These are phyloP conservation scores for Avena atlantica DNA, from an alignment of 176 grass and related monocot species.

Conservation along the genomic window DNA sequence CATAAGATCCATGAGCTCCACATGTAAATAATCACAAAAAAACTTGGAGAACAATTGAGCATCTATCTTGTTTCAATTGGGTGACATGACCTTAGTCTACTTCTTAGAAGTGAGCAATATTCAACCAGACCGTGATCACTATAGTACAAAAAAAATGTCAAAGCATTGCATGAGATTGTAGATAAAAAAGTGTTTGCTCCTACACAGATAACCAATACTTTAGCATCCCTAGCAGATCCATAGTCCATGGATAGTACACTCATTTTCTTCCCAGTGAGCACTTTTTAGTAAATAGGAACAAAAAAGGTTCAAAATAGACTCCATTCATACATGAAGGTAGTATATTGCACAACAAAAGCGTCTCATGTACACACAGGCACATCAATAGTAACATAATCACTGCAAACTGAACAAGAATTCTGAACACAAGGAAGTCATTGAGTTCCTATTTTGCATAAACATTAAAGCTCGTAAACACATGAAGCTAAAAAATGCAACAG, in stretches of 20 bases:
- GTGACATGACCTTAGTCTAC: neutral
- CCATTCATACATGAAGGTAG: neutral
- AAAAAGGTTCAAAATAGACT: neutral
- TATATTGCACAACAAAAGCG: neutral
- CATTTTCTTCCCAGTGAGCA: neutral
- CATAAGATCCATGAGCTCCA: slow-evolving; percentile 22
- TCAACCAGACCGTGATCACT: neutral
- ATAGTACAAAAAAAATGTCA: neutral
- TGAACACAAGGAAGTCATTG: neutral
- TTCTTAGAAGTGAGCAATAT: too few species aligned
- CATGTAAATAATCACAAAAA: neutral
- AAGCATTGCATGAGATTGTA: neutral
- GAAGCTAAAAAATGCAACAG: neutral
- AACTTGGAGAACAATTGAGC: neutral
- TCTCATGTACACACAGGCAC: slow-evolving; percentile 9
- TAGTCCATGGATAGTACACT: slow-evolving; percentile 2
- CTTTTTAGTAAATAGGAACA: neutral
- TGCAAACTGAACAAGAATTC: neutral
- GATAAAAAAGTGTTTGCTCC: neutral
- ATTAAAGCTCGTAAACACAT: slow-evolving; percentile 2
- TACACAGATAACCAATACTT: slow-evolving; percentile 6
- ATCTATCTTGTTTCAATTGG: slow-evolving; percentile 4
- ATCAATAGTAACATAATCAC: neutral
- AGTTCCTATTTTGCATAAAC: slow-evolving; percentile 27
- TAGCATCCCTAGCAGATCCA: neutral